These are phyloP conservation scores for Starmerella lactis-condensi DNA, from an alignment of 805 yeast species.

Conservation along the genomic window DNA sequence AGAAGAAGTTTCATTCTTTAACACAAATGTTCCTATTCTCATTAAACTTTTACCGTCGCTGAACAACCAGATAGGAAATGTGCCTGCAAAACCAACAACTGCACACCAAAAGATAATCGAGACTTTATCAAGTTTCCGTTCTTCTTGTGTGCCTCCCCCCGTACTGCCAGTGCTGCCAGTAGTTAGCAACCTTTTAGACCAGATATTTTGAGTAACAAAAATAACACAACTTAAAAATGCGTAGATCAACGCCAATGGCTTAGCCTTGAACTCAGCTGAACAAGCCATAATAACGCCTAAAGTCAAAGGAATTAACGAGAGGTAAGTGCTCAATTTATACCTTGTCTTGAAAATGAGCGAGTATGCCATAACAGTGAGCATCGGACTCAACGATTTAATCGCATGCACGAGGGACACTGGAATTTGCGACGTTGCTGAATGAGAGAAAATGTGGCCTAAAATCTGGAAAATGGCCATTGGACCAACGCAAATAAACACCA, in stretches of 20 bases:
- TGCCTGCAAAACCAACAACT: constrained; percentile 45
- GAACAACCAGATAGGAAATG: constrained; percentile 54
- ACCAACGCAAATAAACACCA: constrained; percentile 31
- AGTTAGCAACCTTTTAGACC: constrained; percentile 66
- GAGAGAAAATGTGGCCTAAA: constrained; percentile 76
- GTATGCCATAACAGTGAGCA: constrained; percentile 70
- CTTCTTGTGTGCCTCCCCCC: constrained; percentile 2
- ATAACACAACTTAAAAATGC: constrained; percentile 53
- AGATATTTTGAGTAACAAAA: constrained; percentile 72
- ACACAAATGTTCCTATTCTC: constrained; percentile 8
- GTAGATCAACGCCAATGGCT: constrained; percentile 43
- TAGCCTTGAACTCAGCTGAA: constrained; percentile 27
- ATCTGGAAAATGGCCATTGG: constrained; percentile 95
- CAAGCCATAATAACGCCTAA: constrained; percentile 62
- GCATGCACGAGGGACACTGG: constrained; percentile 95
- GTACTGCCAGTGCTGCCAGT: constrained; percentile 14
- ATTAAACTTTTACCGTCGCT: constrained; percentile 31
- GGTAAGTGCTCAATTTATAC: constrained; percentile 49
- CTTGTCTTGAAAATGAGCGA: constrained; percentile 37
- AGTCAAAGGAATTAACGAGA: constrained; percentile 62
- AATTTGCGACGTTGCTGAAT: constrained; percentile 75
- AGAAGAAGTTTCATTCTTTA: constrained; percentile 17
- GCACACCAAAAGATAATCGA: constrained; percentile 71
- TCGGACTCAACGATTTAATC: constrained; percentile 77
- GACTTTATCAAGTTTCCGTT: constrained; percentile 50